Base-by-base conservation (phyloP, 768 basidiomycete species). In the Lactarius quietus region DNA sequence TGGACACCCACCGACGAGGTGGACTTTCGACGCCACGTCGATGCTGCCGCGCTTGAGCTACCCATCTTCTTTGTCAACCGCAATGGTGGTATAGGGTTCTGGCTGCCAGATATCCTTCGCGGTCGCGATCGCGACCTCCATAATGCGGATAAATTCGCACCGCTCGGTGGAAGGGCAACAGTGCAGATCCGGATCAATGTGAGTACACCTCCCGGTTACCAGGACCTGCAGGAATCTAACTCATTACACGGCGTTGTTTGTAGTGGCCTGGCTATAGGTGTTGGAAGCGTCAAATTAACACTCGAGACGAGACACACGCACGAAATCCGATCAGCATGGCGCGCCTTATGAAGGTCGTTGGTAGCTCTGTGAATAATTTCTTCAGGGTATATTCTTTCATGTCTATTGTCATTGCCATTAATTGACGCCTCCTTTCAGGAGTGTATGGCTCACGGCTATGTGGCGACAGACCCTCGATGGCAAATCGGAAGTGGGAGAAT, bases 61-160 rank as follows among this genome's bases (percentile, higher is more conserved):
- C 68, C 68, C 0, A 62, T 68, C n/a, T 68, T 68, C n/a, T 68
- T 68, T 36, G 35, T 67, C 7, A 43, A 39, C 35, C 52, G 59
- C 23, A 29, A 52, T 28, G 36, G 18, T 10, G 29, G 18, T 4
- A 17, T 66, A 23, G 68, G 68, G 3, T 23, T 68, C 12, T 48
- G 6, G 1, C 6, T 68, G 14, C 33, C 35, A 2, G 28, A 29
- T 3, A 60, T 61, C 48, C 41, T 31, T 10, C 52, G 39, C 8
- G 65, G 61, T 39, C 23, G 58, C 23, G 41, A 51, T 29, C 3
- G 12, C 20, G 23, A 20, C 28, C n/a, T 53, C 3, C 26, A 61
- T 43, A 36, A 57, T 8, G 56, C 35, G 12, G 35, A 7, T n/a
- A n/a, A 0, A 9, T 10, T 55, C 0, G 64, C 64, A 6, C 64